A percentile compares a stretch with the other conserved stretches of the same genome.
Conservation (phyloP, 2,329 filamentous ascomycete genomes). For the Drechslerella dactyloides region DNA sequence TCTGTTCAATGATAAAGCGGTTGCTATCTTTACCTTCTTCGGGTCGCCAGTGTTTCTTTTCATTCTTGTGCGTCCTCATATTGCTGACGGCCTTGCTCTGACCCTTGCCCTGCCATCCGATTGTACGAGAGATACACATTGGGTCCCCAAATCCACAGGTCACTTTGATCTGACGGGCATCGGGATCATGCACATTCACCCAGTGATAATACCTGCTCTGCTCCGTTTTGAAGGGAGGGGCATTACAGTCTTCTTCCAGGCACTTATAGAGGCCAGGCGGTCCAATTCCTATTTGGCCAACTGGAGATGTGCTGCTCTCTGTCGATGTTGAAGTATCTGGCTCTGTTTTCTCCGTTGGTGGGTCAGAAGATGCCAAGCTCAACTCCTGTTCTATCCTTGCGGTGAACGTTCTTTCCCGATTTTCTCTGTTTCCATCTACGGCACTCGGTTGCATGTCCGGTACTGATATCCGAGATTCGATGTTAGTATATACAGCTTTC, state of each 20-base stretch:
- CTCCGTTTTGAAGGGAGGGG: not conserved
- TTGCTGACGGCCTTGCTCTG: not conserved
- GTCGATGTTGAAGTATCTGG: too few species aligned
- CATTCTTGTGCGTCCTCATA: not conserved
- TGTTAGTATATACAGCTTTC: too few species aligned
- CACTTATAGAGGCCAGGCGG: not conserved
- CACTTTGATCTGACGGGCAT: not conserved
- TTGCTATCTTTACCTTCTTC: not conserved
- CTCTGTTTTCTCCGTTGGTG: too few species aligned
- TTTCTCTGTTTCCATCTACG: too few species aligned
- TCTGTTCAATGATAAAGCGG: not conserved
- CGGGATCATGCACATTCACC: not conserved
- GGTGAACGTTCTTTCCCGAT: too few species aligned
- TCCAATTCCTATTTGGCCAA: too few species aligned
- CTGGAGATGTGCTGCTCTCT: too few species aligned
- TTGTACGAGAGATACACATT: not conserved
- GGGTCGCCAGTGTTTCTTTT: not conserved
- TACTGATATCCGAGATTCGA: too few species aligned
- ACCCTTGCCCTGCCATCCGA: not conserved
- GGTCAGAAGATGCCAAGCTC: too few species aligned
- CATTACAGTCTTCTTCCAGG: not conserved
- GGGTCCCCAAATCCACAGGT: not conserved
- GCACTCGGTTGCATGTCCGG: too few species aligned
- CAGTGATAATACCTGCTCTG: not conserved
- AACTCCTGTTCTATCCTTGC: too few species aligned